A percentile compares a stretch with the other conserved stretches of the same genome.
These are phyloP conservation scores for Nigrograna mackinnonii DNA, from an alignment of 2,329 filamentous ascomycete species.

Conservation along the genomic window DNA sequence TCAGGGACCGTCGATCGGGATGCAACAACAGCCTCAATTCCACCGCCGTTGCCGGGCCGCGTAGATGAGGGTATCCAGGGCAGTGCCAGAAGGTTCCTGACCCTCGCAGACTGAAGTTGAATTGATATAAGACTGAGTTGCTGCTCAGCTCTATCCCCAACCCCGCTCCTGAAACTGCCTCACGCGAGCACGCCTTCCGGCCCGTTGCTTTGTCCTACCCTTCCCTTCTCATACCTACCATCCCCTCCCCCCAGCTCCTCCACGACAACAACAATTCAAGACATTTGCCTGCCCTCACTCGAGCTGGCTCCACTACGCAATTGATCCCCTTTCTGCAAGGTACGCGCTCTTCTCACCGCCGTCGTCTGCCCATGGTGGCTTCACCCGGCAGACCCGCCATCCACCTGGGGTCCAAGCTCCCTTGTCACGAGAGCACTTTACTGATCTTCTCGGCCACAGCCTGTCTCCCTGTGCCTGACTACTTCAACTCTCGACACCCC, in stretches of 20 bases:
- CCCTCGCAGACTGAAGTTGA: not conserved
- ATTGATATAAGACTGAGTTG: slow-evolving; percentile 8
- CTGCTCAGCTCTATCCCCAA: slow-evolving; percentile 9
- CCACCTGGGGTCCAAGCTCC: slow-evolving; percentile 34
- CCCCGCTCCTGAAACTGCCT: slow-evolving; percentile 13
- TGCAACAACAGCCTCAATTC: slow-evolving; percentile 15
- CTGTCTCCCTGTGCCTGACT: slow-evolving; percentile 29
- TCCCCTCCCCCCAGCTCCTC: not conserved
- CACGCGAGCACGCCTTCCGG: slow-evolving; percentile 6
- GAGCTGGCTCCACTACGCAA: not conserved
- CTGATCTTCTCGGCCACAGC: slow-evolving; percentile 19
- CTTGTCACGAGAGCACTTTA: slow-evolving; percentile 20
- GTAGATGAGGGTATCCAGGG: not conserved
- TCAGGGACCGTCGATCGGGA: slow-evolving; percentile 12
- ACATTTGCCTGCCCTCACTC: not conserved
- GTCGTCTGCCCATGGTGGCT: slow-evolving; percentile 17
- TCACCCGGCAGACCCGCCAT: slow-evolving; percentile 16
- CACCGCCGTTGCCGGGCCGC: slow-evolving; percentile 4
- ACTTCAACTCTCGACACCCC: slow-evolving; percentile 18
- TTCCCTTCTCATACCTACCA: slow-evolving; percentile 4
- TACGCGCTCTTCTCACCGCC: slow-evolving; percentile 22
- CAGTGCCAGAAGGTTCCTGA: slow-evolving; percentile 8
- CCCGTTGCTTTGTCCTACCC: slow-evolving; percentile 13
- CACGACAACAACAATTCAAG: slow-evolving; percentile 2
- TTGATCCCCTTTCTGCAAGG: slow-evolving; percentile 25